Evolutionary conservation across 2,329 filamentous ascomycete genomes (phyloP).

Genomic region (Trichophyton benhamiae): DNA sequence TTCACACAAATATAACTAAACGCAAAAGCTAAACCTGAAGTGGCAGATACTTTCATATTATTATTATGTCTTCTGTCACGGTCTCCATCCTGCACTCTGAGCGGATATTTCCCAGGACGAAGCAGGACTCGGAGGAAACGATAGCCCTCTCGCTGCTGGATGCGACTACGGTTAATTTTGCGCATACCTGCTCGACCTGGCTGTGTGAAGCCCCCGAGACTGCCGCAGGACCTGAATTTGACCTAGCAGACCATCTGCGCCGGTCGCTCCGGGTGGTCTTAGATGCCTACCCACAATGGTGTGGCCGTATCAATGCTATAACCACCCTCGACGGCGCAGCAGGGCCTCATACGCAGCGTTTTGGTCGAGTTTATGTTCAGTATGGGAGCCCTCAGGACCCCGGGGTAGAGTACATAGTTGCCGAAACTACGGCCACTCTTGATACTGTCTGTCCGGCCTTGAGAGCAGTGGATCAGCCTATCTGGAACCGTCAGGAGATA

Average conservation of each 20-base stretch:
- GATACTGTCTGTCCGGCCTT: background rate
- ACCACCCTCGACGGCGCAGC: background rate
- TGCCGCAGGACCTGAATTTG: background rate
- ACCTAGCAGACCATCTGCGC: background rate
- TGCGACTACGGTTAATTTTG: slow-evolving; percentile 32
- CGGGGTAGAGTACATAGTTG: background rate
- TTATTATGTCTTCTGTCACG: background rate
- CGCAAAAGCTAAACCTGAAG: too few relatives aligned
- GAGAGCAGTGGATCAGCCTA: background rate
- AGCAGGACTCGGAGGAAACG: background rate
- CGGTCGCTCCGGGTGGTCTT: slow-evolving; percentile 14
- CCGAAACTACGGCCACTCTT: background rate
- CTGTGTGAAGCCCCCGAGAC: slow-evolving; percentile 24
- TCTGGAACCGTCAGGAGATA: background rate
- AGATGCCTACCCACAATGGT: slow-evolving; percentile 23
- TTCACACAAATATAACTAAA: too few relatives aligned
- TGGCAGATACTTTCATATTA: too few relatives aligned
- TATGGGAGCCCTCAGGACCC: background rate
- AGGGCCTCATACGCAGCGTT: background rate
- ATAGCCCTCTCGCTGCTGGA: slow-evolving; percentile 23
- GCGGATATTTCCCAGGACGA: background rate
- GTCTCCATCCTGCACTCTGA: background rate
- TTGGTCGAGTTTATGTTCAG: background rate
- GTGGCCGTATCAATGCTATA: slow-evolving; percentile 20
- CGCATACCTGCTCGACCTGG: slow-evolving; percentile 34